Conservation (phyloP, 352 stramenopile species). For the Pythium phragmiticola region DNA sequence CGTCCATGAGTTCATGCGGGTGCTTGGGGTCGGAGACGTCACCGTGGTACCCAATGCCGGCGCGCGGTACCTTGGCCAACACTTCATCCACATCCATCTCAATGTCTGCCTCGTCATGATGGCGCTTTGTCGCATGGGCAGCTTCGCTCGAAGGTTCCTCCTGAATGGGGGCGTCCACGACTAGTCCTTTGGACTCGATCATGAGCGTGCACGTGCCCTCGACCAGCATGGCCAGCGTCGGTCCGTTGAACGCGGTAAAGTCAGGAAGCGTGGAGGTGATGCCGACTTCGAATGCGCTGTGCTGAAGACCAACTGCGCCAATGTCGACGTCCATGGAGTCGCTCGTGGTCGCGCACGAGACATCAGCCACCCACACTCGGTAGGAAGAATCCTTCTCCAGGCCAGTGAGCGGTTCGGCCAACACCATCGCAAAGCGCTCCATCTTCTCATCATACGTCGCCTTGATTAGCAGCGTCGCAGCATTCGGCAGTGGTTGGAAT, state of each 20-base stretch:
- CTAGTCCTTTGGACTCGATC: conserved; percentile 28
- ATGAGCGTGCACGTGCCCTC: conserved; percentile 59
- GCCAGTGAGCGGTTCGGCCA: conserved; percentile 41
- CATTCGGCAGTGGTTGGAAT: conserved; percentile 41
- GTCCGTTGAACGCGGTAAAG: conserved; percentile 48
- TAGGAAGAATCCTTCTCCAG: conserved; percentile 56
- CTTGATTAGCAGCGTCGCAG: conserved; percentile 43
- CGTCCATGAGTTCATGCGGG: conserved; percentile 45
- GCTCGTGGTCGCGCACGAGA: conserved; percentile 24
- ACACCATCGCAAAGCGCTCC: conserved; percentile 44
- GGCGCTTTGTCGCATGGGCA: conserved; percentile 36
- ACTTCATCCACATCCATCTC: conserved; percentile 57
- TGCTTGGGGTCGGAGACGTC: conserved; percentile 61
- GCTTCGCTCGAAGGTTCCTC: background rate
- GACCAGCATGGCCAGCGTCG: conserved; percentile 51
- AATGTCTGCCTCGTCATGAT: conserved; percentile 50
- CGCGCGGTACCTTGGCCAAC: conserved; percentile 62
- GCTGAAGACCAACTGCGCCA: conserved; percentile 37
- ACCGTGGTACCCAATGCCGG: conserved; percentile 77
- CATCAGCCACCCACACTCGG: conserved; percentile 43
- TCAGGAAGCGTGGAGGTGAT: conserved; percentile 49
- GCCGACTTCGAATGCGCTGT: conserved; percentile 43
- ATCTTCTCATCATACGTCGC: conserved; percentile 42
- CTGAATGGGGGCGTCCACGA: background rate
- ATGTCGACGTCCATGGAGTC: conserved; percentile 36